Evolutionary conservation across 1,139 yeast species (phyloP), one percentile per base, ranked within the genome.

Genomic region (Taiozyma sp.): DNA sequence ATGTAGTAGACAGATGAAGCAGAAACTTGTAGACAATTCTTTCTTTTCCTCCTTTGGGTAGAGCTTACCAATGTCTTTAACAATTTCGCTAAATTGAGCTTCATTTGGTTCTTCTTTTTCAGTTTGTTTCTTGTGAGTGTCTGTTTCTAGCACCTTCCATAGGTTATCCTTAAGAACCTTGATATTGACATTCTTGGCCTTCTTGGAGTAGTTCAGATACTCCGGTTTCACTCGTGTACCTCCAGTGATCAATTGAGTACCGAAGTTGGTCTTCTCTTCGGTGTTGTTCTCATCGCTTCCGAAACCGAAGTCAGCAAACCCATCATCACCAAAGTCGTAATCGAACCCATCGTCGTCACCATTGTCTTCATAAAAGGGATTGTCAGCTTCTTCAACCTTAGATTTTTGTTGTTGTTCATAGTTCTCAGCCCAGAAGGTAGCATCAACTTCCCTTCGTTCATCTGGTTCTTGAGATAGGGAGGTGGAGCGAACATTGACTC

Each of bases 121-220:
- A 16, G 24, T 13, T 22, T 19, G 24, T 4, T 22, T 52, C 48
- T 46, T 41, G 14, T 39, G 23, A 12, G 23, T 36, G 29, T 50
- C 48, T 39, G 45, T 55, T 55, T 70, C 72, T 22, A 83, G 73
- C 1, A 82, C 78, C 38, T 76, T 75, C 97, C 98, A 93, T 44
- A 93, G 65, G 63, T 90, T 90, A 56, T 87, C 89, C 69, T 93
- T 93, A 54, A 93, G 74, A 41, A 78, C 72, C 60, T 82, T 81
- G 44, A 93, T 87, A 65, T 93, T 96, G 22, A 93, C 96, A 58
- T 85, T 79, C 66, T 91, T 92, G 4, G 97, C 93, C 4, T 84
- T 82, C 50, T 87, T 76, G 1, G 97, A 88, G 62, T 84, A 91
- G 55, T 79, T 83, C 46, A 91, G 83, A 57, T 80, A 80, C 48